Evolutionary conservation across 2,329 filamentous ascomycete species (phyloP).

Genomic region (Aquanectria penicillioides): DNA sequence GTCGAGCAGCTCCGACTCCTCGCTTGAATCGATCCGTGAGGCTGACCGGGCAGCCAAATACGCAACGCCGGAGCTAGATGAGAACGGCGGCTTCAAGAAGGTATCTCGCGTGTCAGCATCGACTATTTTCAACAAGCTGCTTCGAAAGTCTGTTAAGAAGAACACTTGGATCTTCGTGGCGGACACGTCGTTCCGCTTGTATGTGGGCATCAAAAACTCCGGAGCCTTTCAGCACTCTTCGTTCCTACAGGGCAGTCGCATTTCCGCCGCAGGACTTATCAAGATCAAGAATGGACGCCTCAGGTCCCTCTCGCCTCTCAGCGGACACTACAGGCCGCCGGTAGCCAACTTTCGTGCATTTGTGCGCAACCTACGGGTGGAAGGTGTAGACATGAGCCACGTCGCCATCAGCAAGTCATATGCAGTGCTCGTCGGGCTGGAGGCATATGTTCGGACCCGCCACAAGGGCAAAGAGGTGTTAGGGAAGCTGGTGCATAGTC

Average conservation of each 20-base stretch:
- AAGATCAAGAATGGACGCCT: slow-evolving; percentile 85
- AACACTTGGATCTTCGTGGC: slow-evolving; percentile 96
- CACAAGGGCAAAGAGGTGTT: slow-evolving; percentile 68
- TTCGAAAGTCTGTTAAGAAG: slow-evolving; percentile 82
- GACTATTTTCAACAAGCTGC: slow-evolving; percentile 80
- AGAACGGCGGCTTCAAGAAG: slow-evolving; percentile 64
- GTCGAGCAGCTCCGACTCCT: slow-evolving; percentile 48
- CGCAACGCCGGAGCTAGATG: slow-evolving; percentile 69
- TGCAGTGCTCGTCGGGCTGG: slow-evolving; percentile 82
- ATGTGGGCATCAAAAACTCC: slow-evolving; percentile 89
- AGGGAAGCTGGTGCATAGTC: slow-evolving; percentile 60
- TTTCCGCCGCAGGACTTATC: slow-evolving; percentile 84
- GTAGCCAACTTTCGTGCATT: slow-evolving; percentile 86
- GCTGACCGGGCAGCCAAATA: slow-evolving; percentile 72
- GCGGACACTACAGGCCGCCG: slow-evolving; percentile 87
- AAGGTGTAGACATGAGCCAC: slow-evolving; percentile 80
- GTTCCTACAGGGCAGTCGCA: slow-evolving; percentile 84
- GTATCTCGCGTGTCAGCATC: slow-evolving; percentile 74
- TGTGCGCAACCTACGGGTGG: slow-evolving; percentile 75
- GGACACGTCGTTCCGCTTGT: slow-evolving; percentile 85
- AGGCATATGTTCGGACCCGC: slow-evolving; percentile 79
- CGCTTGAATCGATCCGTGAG: slow-evolving; percentile 60
- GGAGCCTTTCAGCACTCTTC: slow-evolving; percentile 93
- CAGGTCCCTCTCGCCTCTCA: slow-evolving; percentile 75
- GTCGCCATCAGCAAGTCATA: slow-evolving; percentile 86